These are phyloP conservation scores for Erythrophleum ivorense DNA, from an alignment of 331 rosid genomes.

Conservation along the genomic window DNA sequence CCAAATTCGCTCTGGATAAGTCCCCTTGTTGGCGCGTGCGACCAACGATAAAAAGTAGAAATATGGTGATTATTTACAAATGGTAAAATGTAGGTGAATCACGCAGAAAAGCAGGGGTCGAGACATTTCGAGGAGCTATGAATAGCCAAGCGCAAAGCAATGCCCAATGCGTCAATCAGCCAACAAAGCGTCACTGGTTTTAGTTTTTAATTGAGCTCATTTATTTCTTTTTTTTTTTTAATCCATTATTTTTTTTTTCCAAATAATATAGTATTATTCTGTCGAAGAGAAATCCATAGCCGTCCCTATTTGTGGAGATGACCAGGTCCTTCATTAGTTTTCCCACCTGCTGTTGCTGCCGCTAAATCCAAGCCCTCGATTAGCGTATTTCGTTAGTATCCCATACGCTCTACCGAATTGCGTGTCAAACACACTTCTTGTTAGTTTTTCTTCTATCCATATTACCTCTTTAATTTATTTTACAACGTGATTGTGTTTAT, in stretches of 20 bases:
- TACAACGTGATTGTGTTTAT: too few species aligned
- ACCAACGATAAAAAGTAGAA: conserved; percentile 5
- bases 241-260: too few species aligned
- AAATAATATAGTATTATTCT: too few species aligned
- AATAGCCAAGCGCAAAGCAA: conserved; percentile 36
- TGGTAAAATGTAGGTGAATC: not conserved
- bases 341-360: not conserved
- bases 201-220: not conserved
- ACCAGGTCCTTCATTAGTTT: not conserved
- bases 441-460: not conserved
- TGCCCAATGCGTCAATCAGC: conserved; percentile 29
- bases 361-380: not conserved
- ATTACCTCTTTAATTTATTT: too few species aligned
- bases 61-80: not conserved
- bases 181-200: conserved; percentile 26
- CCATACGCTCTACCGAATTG: not conserved
- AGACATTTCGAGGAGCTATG: conserved; percentile 28
- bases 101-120: conserved; percentile 16
- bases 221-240: not conserved
- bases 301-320: not conserved
- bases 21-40: conserved; percentile 37
- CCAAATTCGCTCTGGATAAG: conserved; percentile 10
- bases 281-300: too few species aligned
- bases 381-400: not conserved
- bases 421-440: not conserved